Conservation (phyloP, 352 stramenopile species). For the Elongisporangium prolatum region DNA sequence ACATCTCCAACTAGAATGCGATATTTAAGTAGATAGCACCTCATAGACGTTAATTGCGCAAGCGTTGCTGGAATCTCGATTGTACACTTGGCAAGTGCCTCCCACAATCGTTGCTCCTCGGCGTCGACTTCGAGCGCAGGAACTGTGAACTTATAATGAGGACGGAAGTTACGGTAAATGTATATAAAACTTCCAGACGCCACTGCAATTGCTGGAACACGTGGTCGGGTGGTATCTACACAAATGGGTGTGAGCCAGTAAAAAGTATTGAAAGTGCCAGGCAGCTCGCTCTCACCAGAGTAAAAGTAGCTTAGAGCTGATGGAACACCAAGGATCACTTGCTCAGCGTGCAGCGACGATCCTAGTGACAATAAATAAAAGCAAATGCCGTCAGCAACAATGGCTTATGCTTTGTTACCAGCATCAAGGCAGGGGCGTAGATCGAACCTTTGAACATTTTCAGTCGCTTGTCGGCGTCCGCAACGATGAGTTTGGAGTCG, state of each 20-base stretch:
- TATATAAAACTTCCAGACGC: conserved; percentile 85
- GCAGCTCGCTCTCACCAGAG: conserved; percentile 23
- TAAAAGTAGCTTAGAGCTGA: conserved; percentile 78
- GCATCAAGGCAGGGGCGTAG: not conserved
- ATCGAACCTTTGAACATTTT: conserved; percentile 84
- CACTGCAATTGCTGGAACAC: conserved; percentile 81
- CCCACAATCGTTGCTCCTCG: conserved; percentile 72
- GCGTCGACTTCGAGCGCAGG: conserved; percentile 69
- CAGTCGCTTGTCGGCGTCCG: conserved; percentile 72
- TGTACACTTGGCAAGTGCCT: conserved; percentile 55
- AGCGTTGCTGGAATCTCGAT: conserved; percentile 68
- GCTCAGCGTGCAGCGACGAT: conserved; percentile 75
- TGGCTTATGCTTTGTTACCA: not conserved
- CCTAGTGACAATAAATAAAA: conserved; percentile 10
- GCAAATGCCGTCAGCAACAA: not conserved
- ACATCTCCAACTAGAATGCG: not conserved
- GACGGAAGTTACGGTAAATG: conserved; percentile 89
- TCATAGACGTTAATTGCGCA: conserved; percentile 56
- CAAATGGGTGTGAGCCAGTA: not conserved
- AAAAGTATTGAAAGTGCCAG: not conserved
- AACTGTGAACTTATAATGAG: conserved; percentile 89
- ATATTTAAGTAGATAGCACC: conserved; percentile 14
- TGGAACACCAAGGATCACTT: conserved; percentile 73
- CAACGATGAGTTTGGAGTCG: conserved; percentile 75
- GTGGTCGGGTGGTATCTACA: conserved; percentile 53